A percentile compares a stretch with the other conserved stretches of the same genome.
Conservation (phyloP, 2,329 filamentous ascomycete genomes). For the Hypoxylon sp. region DNA sequence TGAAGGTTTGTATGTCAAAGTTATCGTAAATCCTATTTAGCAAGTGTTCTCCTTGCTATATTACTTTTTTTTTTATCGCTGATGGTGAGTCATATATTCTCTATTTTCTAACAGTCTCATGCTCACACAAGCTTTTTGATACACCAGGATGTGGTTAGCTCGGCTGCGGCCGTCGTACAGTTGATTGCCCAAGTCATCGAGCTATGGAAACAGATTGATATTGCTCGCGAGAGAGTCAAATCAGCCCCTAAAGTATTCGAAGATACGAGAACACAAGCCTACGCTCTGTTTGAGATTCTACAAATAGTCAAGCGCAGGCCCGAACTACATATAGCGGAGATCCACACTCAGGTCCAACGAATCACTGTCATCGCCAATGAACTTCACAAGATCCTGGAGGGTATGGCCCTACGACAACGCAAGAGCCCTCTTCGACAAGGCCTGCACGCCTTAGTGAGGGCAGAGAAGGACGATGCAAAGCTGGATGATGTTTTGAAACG, state of each 20-base stretch:
- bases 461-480: constrained; percentile 17
- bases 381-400: constrained; percentile 10
- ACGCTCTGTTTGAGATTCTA: constrained; percentile 10
- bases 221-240: constrained; percentile 10
- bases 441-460: constrained; percentile 7
- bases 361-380: constrained; percentile 12
- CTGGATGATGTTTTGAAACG: constrained; percentile 12
- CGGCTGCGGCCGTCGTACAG: constrained; percentile 7
- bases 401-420: constrained; percentile 10
- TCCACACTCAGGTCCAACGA: constrained; percentile 5
- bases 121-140: background rate
- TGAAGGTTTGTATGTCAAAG: background rate
- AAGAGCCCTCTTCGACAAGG: constrained; percentile 9
- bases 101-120: background rate
- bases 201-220: constrained; percentile 18
- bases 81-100: constrained; percentile 12
- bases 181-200: constrained; percentile 10
- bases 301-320: constrained; percentile 11
- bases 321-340: constrained; percentile 8
- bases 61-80: background rate
- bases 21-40: background rate
- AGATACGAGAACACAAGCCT: constrained; percentile 10
- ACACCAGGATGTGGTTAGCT: constrained; percentile 9
- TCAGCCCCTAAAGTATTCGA: constrained; percentile 17
- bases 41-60: background rate